These are phyloP conservation scores for Aspergillus fischeri DNA, from an alignment of 2,329 filamentous ascomycete species.

Conservation along the genomic window DNA sequence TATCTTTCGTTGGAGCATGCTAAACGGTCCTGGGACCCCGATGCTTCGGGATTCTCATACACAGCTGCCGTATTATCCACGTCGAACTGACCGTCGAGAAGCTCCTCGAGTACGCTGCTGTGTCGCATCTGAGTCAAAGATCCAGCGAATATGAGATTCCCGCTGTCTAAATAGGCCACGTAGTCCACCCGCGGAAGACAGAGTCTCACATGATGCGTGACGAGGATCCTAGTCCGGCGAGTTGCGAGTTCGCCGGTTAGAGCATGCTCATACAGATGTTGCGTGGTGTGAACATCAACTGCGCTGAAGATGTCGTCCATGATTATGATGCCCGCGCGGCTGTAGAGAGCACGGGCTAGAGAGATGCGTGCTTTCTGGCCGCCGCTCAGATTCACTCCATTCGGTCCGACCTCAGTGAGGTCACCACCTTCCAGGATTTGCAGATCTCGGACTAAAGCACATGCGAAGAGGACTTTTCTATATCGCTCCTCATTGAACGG, in stretches of 20 bases:
- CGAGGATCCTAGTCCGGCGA: constrained; percentile 68
- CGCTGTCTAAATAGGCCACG: background rate
- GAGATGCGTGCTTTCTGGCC: constrained; percentile 78
- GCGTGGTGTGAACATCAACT: constrained; percentile 72
- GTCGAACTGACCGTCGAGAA: background rate
- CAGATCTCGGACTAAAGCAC: constrained; percentile 68
- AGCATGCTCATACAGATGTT: constrained; percentile 71
- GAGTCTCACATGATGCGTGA: constrained; percentile 65
- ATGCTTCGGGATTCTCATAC: background rate
- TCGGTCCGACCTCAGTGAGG: constrained; percentile 71
- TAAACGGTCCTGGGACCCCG: background rate
- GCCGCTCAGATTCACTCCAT: constrained; percentile 77
- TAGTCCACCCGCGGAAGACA: background rate
- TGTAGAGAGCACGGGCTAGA: constrained; percentile 73
- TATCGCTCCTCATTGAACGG: constrained; percentile 64
- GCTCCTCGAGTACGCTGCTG: background rate
- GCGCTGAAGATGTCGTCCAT: constrained; percentile 78
- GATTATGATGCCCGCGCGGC: constrained; percentile 66
- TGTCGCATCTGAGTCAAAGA: background rate
- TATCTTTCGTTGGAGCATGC: background rate
- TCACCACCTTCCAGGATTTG: constrained; percentile 70
- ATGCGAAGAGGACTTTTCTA: constrained; percentile 62
- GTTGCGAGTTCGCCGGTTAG: constrained; percentile 64
- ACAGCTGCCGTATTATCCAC: background rate
- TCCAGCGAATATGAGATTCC: background rate